Base-by-base conservation (phyloP, 768 basidiomycete genomes). In the Naematelia encephala region DNA sequence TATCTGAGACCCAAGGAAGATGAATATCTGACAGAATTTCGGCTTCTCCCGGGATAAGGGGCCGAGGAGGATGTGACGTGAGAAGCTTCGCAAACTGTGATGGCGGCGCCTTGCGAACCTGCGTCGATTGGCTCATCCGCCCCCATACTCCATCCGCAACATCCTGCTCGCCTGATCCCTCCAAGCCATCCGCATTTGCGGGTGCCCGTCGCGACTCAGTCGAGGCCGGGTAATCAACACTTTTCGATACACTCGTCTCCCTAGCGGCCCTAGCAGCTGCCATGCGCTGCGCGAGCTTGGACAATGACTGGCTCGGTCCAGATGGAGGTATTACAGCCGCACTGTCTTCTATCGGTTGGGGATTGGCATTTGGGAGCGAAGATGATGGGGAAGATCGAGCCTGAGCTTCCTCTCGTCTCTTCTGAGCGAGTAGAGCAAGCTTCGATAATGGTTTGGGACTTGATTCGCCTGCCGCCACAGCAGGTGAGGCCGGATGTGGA, bases 291-390 rank as follows among this genome's bases (percentile, higher is more conserved):
- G 71, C 66, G 0, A 80, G 76, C 69, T 85, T 85, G 14, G 75
- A 72, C 25, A 74, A 45, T 16, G 75, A 70, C 56, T 72, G 73
- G 5, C 59, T 21, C 5, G 67, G 21, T 3, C 45, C 88, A 10
- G 89, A 89, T n/a, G n/a, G n/a, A n/a, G n/a, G n/a, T n/a, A 82
- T 82, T 29, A 63, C 64, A 12, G 67, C 16, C 47, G 29, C 26
- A 14, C 23, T 46, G 19, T 29, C 30, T 12, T 47, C 60, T 10
- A 56, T 25, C 1, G 45, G 25, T 13, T 29, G 50, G 2, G 57
- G 34, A n/a, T 8, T 8, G 8, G 16, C 34, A 16, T 16, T 39
- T 51, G 62, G 30, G 3, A 34, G 44, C 26, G 63, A 48, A 22
- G 61, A 39, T 5, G 60, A 25, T n/a, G 50, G 26, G 34, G 72